These are phyloP conservation scores for Clavulina sp. DNA, from an alignment of 768 basidiomycete genomes.

Conservation along the genomic window DNA sequence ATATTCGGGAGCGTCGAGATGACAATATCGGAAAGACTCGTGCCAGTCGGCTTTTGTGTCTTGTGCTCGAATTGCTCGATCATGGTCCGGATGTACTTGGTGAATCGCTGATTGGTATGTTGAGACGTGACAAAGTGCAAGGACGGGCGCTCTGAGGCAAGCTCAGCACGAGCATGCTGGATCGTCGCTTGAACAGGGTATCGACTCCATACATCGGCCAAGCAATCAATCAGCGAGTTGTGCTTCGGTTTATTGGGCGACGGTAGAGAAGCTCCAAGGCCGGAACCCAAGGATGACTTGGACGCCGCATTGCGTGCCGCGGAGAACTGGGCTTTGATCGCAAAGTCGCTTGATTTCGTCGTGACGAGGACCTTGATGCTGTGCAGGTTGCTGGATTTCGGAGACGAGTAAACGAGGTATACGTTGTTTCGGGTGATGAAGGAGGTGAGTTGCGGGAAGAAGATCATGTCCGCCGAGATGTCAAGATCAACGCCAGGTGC, in stretches of 20 bases:
- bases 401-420: constrained; percentile 28
- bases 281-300: too few species aligned
- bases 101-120: constrained; percentile 21
- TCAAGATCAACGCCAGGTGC: constrained; percentile 18
- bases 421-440: constrained; percentile 26
- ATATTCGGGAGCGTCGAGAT: constrained; percentile 11
- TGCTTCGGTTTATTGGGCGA: too few species aligned
- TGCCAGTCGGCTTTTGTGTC: constrained; percentile 34
- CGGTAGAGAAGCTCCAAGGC: too few species aligned
- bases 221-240: too few species aligned
- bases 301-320: constrained; percentile 34
- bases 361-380: constrained; percentile 37
- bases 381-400: constrained; percentile 17
- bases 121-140: constrained; percentile 2
- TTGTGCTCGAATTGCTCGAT: constrained; percentile 30
- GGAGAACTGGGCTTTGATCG: constrained; percentile 28
- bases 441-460: constrained; percentile 21
- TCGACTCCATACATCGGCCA: too few species aligned
- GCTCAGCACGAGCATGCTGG: constrained; percentile 28
- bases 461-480: neutral
- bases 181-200: too few species aligned
- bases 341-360: constrained; percentile 35
- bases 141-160: constrained; percentile 12
- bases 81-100: constrained; percentile 30
- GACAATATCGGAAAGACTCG: constrained; percentile 14